Conservation (phyloP, 305 asterid genomes). For the Galium porrigens region DNA sequence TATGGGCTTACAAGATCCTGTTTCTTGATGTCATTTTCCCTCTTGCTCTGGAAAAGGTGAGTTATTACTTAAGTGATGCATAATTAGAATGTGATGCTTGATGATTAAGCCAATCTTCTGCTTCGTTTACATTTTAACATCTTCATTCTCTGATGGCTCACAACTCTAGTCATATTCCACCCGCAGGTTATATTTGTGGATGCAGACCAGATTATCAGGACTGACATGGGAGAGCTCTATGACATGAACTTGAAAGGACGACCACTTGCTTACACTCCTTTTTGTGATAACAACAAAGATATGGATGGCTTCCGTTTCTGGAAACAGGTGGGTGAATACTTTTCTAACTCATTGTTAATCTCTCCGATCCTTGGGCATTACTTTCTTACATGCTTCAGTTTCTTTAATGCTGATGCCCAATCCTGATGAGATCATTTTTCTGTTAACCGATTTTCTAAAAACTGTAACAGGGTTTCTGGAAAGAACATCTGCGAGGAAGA, state of each 20-base stretch:
- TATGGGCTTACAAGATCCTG: slow-evolving; percentile 92
- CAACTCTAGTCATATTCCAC: slow-evolving; percentile 14
- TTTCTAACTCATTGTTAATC: neutral
- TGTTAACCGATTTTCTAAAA: slow-evolving; percentile 12
- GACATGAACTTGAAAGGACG: slow-evolving; percentile 83
- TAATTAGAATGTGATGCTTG: slow-evolving; percentile 6
- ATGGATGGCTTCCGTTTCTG: slow-evolving; percentile 98
- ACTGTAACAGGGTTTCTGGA: slow-evolving; percentile 83
- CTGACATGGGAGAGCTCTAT: slow-evolving; percentile 96
- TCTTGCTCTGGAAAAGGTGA: slow-evolving; percentile 85
- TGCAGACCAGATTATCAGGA: slow-evolving; percentile 88
- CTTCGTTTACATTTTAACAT: neutral
- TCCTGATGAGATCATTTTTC: slow-evolving; percentile 7
- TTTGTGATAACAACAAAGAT: slow-evolving; percentile 96
- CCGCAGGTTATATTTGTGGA: slow-evolving; percentile 93
- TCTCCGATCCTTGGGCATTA: slow-evolving; percentile 3
- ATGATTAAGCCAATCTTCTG: slow-evolving; percentile 10
- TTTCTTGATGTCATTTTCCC: slow-evolving; percentile 98
- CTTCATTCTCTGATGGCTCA: slow-evolving; percentile 9
- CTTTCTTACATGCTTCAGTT: neutral
- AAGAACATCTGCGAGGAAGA: slow-evolving; percentile 86
- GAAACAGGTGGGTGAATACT: slow-evolving; percentile 50
- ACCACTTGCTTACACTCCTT: slow-evolving; percentile 90
- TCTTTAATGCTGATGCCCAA: neutral
- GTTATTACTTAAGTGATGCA: neutral